Evolutionary conservation across 192 early-diverging fungal genomes (phyloP), one percentile per base, ranked within the genome.

Genomic region (Diversispora epigaea): DNA sequence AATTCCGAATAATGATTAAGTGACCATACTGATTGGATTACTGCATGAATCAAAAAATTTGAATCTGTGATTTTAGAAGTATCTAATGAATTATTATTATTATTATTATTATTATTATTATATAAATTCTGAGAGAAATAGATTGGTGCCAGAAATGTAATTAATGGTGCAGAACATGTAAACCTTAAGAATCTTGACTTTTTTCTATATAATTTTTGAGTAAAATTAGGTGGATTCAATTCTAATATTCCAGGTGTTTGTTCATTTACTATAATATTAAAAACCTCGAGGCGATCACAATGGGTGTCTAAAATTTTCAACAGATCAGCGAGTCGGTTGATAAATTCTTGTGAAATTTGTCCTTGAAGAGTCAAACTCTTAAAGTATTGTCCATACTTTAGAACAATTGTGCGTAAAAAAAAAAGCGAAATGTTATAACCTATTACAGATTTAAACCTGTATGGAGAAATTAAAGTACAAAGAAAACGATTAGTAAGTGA

Each of bases 331-430:
- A 63, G 61, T 15, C 32, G 22, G 17, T 63, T 39, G 4, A 63
- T 63, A 63, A 63, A 63, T 41, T 63, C 61, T n/a, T 63, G 61
- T 40, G 61, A 63, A 63, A 32, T 39, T 44, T 39, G 61, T n/a
- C 61, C 61, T 32, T 63, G 61, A 63, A 63, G 9, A 15, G 21
- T 63, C 15, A 63, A 63, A 7, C 6, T 63, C 41, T 39, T 44
- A 44, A 63, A 63, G 15, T 63, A 17, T 17, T 63, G 61, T 0
- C 61, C 61, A 63, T 63, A 63, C 17, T 63, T 63, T 41, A 39
- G 61, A 5, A 63, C 61, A 40, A 63, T 40, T 4, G 39, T 63
- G 7, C 41, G 61, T 63, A 63, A 63, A 63, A 63, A 63, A 32
- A 44, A 63, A 41, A 14, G 39, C 11, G 61, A 63, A 41, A 63